Evolutionary conservation across 2,329 filamentous ascomycete species (phyloP), one percentile per base, ranked within the genome.

Genomic region (Alternaria tenuissima): DNA sequence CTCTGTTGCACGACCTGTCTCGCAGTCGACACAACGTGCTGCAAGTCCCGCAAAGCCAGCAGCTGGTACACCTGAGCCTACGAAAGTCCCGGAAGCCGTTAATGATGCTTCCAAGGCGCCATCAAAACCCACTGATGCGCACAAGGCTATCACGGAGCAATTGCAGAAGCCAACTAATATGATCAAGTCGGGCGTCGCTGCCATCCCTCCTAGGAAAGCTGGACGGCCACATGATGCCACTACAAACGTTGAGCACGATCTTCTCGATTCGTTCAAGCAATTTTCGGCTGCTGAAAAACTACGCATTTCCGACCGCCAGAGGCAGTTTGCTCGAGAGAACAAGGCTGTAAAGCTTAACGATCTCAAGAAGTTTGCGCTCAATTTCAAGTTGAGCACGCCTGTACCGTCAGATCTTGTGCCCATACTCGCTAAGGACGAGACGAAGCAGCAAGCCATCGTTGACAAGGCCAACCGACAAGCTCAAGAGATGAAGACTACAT

Each of bases 351-450:
- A 96, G 79, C 80, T 99, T 63, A 96, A 92, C 61, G 95, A 99
- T 80, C 81, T 99, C 59, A 96, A 95, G 84, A 97, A 94, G 74
- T 99, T 99, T 78, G 93, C 95, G 1, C 87, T 89, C 68, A 95
- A 87, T 75, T 99, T 99, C 84, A 98, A 98, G 81, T 86, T 99
- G 18, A 90, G 91, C 51, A 97, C 94, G 3, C 93, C 94, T 6
- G 93, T 99, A 11, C 95, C 95, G 1, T 89, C 87, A 52, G 95
- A 99, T 78, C 81, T 99, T 36, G 93, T 99, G 28, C 90, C 92
- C 1, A 99, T 99, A 67, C 90, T 99, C 62, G 94, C 95, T 59
- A 99, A 98, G 77, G 95, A 99, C 75, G 93, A 93, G n/a, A 86
- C 84, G 46, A 99, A 97, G 81, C 95, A 98, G 79, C 89, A 93